Evolutionary conservation across 2,329 filamentous ascomycete genomes (phyloP).

Genomic region (Colletotrichum trifolii): DNA sequence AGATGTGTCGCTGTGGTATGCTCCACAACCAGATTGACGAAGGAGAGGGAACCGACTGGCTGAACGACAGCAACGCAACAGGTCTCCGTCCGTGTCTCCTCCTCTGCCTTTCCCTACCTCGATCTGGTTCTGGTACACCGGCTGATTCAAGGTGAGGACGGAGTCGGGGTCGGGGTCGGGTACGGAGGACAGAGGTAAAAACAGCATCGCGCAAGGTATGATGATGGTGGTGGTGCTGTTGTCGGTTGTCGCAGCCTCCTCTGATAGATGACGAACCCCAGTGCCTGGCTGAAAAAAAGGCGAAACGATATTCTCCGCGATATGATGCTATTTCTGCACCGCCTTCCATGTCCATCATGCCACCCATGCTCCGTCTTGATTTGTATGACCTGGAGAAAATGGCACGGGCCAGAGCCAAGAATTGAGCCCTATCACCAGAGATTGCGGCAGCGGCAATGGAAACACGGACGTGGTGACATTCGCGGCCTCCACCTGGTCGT

Average conservation of each 20-base stretch:
- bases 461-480: constrained; percentile 25
- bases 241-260: constrained; percentile 25
- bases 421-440: background rate
- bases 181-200: background rate
- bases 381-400: constrained; percentile 8
- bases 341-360: constrained; percentile 10
- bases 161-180: no score
- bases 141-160: background rate
- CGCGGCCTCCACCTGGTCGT: constrained; percentile 3
- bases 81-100: background rate
- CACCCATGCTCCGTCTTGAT: constrained; percentile 6
- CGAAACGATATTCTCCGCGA: constrained; percentile 22
- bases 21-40: background rate
- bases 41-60: constrained; percentile 19
- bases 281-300: constrained; percentile 2
- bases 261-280: constrained; percentile 8
- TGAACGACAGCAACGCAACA: constrained; percentile 11
- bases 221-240: constrained; percentile 4
- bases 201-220: background rate
- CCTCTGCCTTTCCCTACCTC: background rate
- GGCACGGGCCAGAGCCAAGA: constrained; percentile 13
- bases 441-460: constrained; percentile 31
- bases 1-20: constrained; percentile 7
- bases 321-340: constrained; percentile 31
- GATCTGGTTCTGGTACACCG: no score